Percentiles rank a stretch among this genome's conserved stretches.
These are phyloP conservation scores for Picochlorum sp. DNA, from an alignment of 139 green algal species.

Conservation along the genomic window DNA sequence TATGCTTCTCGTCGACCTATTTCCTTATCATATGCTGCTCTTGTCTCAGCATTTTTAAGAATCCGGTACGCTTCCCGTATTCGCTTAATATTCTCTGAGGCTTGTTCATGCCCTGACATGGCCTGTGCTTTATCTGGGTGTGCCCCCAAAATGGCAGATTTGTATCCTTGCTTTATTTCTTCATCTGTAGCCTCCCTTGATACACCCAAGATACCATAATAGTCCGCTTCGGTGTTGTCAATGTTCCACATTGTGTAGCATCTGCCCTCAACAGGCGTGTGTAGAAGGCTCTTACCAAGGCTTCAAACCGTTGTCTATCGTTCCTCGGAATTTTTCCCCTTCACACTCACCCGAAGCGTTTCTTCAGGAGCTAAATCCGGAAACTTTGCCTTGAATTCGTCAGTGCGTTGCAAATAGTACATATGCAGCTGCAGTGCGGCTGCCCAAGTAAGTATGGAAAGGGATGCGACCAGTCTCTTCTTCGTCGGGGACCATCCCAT, in stretches of 20 bases:
- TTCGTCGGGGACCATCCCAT: background rate
- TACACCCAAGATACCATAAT: conserved; percentile 34
- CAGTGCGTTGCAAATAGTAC: conserved; percentile 12
- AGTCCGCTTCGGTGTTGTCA: background rate
- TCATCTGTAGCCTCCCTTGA: conserved; percentile 5
- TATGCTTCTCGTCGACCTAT: too few relatives aligned
- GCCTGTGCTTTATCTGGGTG: conserved; percentile 68
- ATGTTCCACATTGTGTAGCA: background rate
- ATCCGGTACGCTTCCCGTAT: conserved; percentile 2
- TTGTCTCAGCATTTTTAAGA: background rate
- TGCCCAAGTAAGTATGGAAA: conserved; percentile 1
- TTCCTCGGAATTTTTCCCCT: background rate
- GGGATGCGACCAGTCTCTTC: background rate
- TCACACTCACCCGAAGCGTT: background rate
- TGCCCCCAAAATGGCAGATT: conserved; percentile 58
- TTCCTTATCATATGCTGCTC: conserved; percentile 17
- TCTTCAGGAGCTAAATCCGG: conserved; percentile 9
- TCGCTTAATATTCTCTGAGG: background rate
- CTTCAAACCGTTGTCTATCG: background rate
- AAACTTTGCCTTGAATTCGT: conserved; percentile 28
- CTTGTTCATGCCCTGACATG: background rate
- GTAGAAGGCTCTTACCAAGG: too few relatives aligned
- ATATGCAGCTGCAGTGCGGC: conserved; percentile 23
- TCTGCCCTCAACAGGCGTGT: too few relatives aligned
- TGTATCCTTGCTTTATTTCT: conserved; percentile 78